Percentiles rank a stretch among this genome's conserved stretches.
Evolutionary conservation across 305 asterid genomes (phyloP).

Genomic region (Plantago coronopus): DNA sequence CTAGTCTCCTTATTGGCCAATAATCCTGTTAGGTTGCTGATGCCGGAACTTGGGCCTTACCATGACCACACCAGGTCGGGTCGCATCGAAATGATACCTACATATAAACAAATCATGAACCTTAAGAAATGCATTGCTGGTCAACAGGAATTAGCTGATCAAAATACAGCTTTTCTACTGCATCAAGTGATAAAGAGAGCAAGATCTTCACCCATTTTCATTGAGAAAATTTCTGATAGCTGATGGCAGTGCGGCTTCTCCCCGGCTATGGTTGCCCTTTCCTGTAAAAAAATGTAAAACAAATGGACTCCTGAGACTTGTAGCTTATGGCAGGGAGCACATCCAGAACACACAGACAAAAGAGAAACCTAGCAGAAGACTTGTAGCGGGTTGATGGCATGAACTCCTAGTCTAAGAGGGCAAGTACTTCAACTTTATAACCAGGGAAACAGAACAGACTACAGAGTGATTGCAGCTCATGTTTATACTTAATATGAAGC

Average conservation of each 20-base stretch:
- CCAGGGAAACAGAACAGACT: too few species aligned
- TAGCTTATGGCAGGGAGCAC: not conserved
- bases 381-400: too few species aligned
- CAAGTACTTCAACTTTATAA: too few species aligned
- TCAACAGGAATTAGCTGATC: not conserved
- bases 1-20: not conserved
- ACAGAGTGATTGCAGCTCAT: too few species aligned
- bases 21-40: slow-evolving; percentile 12
- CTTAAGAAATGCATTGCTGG: not conserved
- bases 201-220: slow-evolving; percentile 50
- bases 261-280: slow-evolving; percentile 80
- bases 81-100: slow-evolving; percentile 71
- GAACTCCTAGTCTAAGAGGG: too few species aligned
- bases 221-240: slow-evolving; percentile 66
- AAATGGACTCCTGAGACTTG: not conserved
- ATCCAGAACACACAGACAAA: too few species aligned
- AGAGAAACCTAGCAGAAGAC: too few species aligned
- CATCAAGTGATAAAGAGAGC: slow-evolving; percentile 4
- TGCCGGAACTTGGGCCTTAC: slow-evolving; percentile 57
- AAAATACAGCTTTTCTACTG: not conserved
- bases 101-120: slow-evolving; percentile 1
- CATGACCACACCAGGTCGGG: slow-evolving; percentile 61
- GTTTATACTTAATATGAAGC: too few species aligned
- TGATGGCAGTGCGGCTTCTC: slow-evolving; percentile 70
- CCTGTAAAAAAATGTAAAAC: slow-evolving; percentile 39